Percentiles rank a stretch among this genome's conserved stretches.
These are phyloP conservation scores for Tremella yokohamensis DNA, from an alignment of 768 basidiomycete genomes.

Conservation along the genomic window DNA sequence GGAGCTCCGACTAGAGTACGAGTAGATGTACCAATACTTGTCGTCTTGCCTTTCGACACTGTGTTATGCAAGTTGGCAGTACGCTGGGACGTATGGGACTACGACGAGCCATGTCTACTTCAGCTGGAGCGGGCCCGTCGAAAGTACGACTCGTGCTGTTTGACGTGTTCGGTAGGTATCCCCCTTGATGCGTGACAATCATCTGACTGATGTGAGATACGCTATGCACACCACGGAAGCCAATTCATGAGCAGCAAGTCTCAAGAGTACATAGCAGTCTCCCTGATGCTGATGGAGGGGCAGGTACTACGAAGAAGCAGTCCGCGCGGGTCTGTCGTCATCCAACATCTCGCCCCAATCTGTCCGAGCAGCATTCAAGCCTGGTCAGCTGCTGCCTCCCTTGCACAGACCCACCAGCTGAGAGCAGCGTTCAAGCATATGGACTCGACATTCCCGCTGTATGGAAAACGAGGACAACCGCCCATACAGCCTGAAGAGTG, in stretches of 20 bases:
- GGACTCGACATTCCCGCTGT: constrained; percentile 29
- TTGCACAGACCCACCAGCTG: not conserved
- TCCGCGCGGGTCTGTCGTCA: constrained; percentile 30
- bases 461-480: constrained; percentile 35
- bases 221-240: constrained; percentile 43
- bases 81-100: not conserved
- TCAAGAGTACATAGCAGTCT: not conserved
- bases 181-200: not conserved
- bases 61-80: not conserved
- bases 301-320: constrained; percentile 48
- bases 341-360: constrained; percentile 23
- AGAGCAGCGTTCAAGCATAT: constrained; percentile 39
- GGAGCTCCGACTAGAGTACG: not conserved
- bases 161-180: constrained; percentile 45
- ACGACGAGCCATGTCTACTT: constrained; percentile 1
- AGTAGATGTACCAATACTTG: too few relatives aligned
- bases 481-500: constrained; percentile 39
- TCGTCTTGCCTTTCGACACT: not conserved
- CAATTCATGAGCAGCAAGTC: constrained; percentile 46
- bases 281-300: not conserved
- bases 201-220: constrained; percentile 34
- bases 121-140: not conserved
- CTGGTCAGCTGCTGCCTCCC: constrained; percentile 26
- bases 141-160: constrained; percentile 44
- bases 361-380: constrained; percentile 39